These are phyloP conservation scores for Asterella californica DNA, from an alignment of 225 moss, liverwort and hornwort species.

Conservation along the genomic window DNA sequence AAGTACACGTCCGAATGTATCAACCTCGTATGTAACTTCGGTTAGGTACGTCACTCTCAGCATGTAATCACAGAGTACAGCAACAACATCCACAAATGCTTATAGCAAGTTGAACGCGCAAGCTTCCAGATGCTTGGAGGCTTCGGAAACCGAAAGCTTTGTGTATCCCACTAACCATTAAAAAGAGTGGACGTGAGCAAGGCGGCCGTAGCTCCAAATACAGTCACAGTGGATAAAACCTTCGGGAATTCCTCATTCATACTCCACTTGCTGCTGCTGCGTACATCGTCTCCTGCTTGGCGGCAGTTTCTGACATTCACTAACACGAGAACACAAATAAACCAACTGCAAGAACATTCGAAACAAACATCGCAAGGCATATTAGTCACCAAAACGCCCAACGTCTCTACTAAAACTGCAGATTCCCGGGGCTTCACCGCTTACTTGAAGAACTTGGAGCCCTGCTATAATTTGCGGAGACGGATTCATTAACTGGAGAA, in stretches of 20 bases:
- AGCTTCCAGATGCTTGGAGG: background rate
- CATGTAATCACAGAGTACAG: background rate
- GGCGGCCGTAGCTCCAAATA: conserved; percentile 28
- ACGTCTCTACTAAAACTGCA: background rate
- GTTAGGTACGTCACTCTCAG: background rate
- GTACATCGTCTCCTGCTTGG: background rate
- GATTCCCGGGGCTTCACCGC: background rate
- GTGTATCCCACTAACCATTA: conserved; percentile 16
- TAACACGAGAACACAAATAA: background rate
- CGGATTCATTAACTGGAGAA: background rate
- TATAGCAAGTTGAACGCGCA: background rate
- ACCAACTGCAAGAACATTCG: background rate
- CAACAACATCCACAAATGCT: background rate
- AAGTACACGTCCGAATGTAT: background rate
- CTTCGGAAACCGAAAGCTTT: too few relatives aligned
- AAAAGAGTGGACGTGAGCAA: conserved; percentile 21
- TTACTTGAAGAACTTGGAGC: background rate
- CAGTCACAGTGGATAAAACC: conserved; percentile 19
- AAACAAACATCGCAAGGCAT: background rate
- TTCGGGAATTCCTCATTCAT: conserved; percentile 9
- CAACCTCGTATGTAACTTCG: background rate
- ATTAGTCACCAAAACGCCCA: background rate
- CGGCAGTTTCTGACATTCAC: background rate
- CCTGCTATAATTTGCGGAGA: background rate
- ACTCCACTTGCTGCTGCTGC: background rate